Conservation (phyloP, 75 land plant genomes). For the Cryptomeria japonica region DNA sequence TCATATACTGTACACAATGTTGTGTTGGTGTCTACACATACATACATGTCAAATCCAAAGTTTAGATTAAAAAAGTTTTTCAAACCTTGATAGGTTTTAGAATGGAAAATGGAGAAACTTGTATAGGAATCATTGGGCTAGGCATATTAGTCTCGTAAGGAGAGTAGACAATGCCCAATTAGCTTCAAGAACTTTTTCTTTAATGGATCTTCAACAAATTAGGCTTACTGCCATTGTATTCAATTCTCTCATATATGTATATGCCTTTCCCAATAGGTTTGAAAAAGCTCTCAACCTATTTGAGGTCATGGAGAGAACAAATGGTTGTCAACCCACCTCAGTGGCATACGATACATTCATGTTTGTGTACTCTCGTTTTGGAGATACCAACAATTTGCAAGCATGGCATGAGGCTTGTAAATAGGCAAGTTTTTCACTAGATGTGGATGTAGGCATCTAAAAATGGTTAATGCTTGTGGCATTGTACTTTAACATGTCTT, state of each 20-base stretch:
- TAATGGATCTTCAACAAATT: slow-evolving; percentile 41
- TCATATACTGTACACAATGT: too few relatives aligned
- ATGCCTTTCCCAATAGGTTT: slow-evolving; percentile 24
- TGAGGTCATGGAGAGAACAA: slow-evolving; percentile 42
- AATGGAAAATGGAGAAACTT: slow-evolving; percentile 55
- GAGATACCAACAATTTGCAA: slow-evolving; percentile 30
- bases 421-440: slow-evolving; percentile 37
- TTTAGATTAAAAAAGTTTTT: background rate
- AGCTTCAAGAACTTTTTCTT: slow-evolving; percentile 32
- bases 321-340: slow-evolving; percentile 38
- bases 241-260: slow-evolving; percentile 42
- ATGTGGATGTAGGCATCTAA: too few relatives aligned
- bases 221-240: slow-evolving; percentile 28
- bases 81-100: slow-evolving; percentile 33
- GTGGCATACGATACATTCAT: slow-evolving; percentile 42
- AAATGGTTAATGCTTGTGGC: too few relatives aligned
- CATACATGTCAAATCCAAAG: background rate
- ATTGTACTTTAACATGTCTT: too few relatives aligned
- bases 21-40: too few relatives aligned
- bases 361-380: slow-evolving; percentile 27
- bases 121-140: slow-evolving; percentile 25
- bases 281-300: slow-evolving; percentile 31
- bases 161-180: slow-evolving; percentile 27
- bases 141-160: slow-evolving; percentile 39
- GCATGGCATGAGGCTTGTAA: slow-evolving; percentile 31